phyloP scores from a whole-genome alignment of 1,284 basidiomycete genomes.

The Apiotrichum siamense region DNA sequence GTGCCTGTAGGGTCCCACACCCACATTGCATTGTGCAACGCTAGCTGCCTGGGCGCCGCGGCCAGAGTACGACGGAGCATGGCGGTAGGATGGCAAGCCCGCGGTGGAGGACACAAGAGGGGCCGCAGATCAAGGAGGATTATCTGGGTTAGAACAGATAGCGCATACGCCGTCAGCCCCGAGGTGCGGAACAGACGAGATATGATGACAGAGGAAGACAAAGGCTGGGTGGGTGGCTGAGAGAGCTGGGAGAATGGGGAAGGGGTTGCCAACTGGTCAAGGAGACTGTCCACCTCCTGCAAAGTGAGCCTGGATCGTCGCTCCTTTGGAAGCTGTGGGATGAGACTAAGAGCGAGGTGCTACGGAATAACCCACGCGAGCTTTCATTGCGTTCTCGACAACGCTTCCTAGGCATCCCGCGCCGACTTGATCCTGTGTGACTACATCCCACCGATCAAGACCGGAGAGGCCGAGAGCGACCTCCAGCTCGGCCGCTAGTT shows the following conservation, averaged over 20 bases:
- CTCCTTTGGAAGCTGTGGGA: neutral
- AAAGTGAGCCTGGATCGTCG: constrained; percentile 26
- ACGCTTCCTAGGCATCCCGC: constrained; percentile 66
- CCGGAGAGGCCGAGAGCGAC: constrained; percentile 51
- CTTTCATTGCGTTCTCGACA: constrained; percentile 50
- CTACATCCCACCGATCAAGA: constrained; percentile 54
- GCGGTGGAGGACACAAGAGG: constrained; percentile 61
- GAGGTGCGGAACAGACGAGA: constrained; percentile 18
- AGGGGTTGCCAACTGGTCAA: constrained; percentile 65
- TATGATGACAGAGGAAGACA: no score
- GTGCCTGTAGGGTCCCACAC: constrained; percentile 64
- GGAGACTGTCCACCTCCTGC: constrained; percentile 56
- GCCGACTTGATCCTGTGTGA: constrained; percentile 35
- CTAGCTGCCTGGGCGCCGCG: constrained; percentile 52
- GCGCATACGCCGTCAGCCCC: constrained; percentile 55
- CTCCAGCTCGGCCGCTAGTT: constrained; percentile 56
- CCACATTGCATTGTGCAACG: constrained; percentile 60
- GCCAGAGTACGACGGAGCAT: constrained; percentile 31
- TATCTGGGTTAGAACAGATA: constrained; percentile 67
- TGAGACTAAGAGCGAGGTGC: neutral
- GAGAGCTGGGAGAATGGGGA: constrained; percentile 57
- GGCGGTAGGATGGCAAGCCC: constrained; percentile 26
- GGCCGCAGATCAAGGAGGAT: constrained; percentile 77
- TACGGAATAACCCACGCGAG: neutral
- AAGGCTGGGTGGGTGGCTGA: no score